These are phyloP conservation scores for Apiotrichum laibachii DNA, from an alignment of 1,284 basidiomycete species.

Conservation along the genomic window DNA sequence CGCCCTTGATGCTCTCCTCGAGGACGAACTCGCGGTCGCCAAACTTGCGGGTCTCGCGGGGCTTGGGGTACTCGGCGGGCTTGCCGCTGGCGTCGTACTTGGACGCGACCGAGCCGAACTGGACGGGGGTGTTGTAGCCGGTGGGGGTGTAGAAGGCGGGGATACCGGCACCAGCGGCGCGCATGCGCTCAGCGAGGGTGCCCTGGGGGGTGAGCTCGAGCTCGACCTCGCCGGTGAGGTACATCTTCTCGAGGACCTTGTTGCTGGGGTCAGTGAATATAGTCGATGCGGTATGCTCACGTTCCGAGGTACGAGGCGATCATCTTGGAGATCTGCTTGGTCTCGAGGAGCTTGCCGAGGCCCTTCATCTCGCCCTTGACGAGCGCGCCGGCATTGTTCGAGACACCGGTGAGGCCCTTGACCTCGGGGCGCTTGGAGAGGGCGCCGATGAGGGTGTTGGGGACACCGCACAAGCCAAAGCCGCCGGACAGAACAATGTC, in stretches of 20 bases:
- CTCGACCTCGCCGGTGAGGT: slow-evolving; percentile 77
- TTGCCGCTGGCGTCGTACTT: slow-evolving; percentile 66
- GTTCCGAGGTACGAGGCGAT: slow-evolving; percentile 80
- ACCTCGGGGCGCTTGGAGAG: slow-evolving; percentile 70
- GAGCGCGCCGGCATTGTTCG: slow-evolving; percentile 75
- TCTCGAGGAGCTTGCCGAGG: slow-evolving; percentile 69
- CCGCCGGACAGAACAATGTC: slow-evolving; percentile 73
- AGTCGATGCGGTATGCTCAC: slow-evolving; percentile 10
- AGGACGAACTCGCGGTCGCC: slow-evolving; percentile 79
- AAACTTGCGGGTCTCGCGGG: slow-evolving; percentile 74
- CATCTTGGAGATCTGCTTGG: slow-evolving; percentile 71
- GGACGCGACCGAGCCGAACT: slow-evolving; percentile 16
- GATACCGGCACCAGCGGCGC: slow-evolving; percentile 89
- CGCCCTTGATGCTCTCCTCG: slow-evolving; percentile 80
- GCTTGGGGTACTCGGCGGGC: slow-evolving; percentile 65
- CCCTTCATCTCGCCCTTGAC: slow-evolving; percentile 20
- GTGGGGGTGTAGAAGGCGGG: slow-evolving; percentile 96
- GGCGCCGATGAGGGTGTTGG: slow-evolving; percentile 78
- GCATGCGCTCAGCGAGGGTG: slow-evolving; percentile 84
- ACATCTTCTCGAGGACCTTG: slow-evolving; percentile 58
- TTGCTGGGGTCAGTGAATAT: slow-evolving; percentile 29
- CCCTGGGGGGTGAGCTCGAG: slow-evolving; percentile 87
- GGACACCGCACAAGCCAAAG: slow-evolving; percentile 50
- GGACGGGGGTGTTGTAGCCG: slow-evolving; percentile 58
- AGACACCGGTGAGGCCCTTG: slow-evolving; percentile 71